These are phyloP conservation scores for Brasilioporus rufonigricans DNA, from an alignment of 768 basidiomycete genomes.

Conservation along the genomic window DNA sequence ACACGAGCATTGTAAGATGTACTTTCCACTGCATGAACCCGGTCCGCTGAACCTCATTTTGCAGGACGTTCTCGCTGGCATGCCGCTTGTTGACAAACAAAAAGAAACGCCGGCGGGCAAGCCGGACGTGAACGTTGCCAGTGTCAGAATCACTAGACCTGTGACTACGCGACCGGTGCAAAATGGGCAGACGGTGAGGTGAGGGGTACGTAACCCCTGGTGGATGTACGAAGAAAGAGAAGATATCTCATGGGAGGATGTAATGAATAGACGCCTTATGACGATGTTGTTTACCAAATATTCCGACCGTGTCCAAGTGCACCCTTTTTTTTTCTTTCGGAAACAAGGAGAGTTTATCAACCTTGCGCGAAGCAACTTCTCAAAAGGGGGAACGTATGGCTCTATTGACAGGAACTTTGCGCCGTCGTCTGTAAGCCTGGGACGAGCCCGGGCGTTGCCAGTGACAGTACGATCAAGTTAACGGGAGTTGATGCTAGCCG, in stretches of 20 bases:
- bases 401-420: neutral
- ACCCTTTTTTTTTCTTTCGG: neutral
- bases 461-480: neutral
- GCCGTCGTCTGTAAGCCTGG: neutral
- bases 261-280: neutral
- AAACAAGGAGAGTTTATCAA: too few species aligned
- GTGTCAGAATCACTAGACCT: constrained; percentile 3
- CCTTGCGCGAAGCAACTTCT: neutral
- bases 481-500: neutral
- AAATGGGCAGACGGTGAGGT: neutral
- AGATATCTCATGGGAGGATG: neutral
- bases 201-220: neutral
- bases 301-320: neutral
- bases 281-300: neutral
- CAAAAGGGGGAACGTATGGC: neutral
- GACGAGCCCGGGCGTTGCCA: neutral
- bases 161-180: constrained; percentile 1
- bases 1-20: constrained; percentile 10
- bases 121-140: neutral
- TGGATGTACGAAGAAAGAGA: neutral
- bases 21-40: neutral
- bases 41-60: constrained; percentile 1
- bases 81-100: neutral
- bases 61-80: neutral
- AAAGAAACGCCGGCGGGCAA: constrained; percentile 5